Percentiles rank a stretch among this genome's conserved stretches.
These are phyloP conservation scores for Stentor roeselii DNA, from an alignment of 73 alveolate species.

Conservation along the genomic window DNA sequence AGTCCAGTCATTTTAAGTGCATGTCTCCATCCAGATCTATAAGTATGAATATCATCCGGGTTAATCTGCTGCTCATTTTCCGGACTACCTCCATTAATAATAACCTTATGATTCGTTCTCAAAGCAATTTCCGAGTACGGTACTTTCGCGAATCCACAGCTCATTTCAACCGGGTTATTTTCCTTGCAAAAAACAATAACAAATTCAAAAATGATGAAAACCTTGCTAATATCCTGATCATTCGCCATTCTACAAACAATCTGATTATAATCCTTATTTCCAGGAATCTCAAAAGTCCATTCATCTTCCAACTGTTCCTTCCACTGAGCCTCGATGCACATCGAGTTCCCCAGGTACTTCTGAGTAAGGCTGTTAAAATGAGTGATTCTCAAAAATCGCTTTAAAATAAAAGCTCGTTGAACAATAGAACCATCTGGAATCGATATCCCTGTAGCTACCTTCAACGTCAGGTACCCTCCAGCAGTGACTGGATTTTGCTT, in stretches of 20 bases:
- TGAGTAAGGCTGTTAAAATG: not conserved
- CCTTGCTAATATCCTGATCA: not conserved
- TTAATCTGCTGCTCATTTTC: not conserved
- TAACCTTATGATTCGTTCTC: slow-evolving; percentile 13
- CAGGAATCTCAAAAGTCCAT: slow-evolving; percentile 21
- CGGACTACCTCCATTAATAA: slow-evolving; percentile 18
- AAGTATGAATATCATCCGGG: slow-evolving; percentile 13
- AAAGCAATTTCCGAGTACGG: not conserved
- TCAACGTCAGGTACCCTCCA: not conserved
- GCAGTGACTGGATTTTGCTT: slow-evolving; percentile 1
- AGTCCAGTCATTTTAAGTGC: slow-evolving; percentile 16
- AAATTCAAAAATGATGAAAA: not conserved
- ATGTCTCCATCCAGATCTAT: slow-evolving; percentile 24
- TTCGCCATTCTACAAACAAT: not conserved
- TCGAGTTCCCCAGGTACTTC: not conserved
- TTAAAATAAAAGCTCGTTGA: not conserved
- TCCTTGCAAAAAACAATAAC: not conserved
- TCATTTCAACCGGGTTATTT: not conserved
- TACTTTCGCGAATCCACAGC: not conserved
- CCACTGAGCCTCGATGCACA: not conserved
- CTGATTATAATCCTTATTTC: not conserved
- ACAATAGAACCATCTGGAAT: slow-evolving; percentile 17
- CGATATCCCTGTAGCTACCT: slow-evolving; percentile 5
- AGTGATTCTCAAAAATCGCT: not conserved
- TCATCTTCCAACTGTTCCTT: slow-evolving; percentile 1